Base-by-base conservation (phyloP, 441 rosid species). In the Pelargonium australe region DNA sequence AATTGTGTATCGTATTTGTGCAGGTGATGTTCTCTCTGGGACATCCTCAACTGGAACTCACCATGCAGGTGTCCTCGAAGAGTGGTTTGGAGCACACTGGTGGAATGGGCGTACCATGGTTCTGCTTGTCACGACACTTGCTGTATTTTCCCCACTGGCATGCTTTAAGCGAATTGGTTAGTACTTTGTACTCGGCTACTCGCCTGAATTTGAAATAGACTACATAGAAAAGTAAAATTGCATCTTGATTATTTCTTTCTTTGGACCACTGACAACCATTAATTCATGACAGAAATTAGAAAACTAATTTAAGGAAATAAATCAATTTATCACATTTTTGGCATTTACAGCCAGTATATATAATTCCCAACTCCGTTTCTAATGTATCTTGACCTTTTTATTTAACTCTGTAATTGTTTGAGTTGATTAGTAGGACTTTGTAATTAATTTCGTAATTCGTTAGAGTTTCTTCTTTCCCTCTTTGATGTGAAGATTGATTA, bases 11-110 rank as follows among this genome's bases (percentile, higher is more conserved):
- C 41, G 61, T 72, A 72, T 72, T 34, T 66, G 31, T 79, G 67
- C 68, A 95, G 99, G 99, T 75, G 99, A 95, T 80, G 99, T 92
- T 73, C 86, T 95, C 70, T 87, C 98, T 58, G 98, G 99, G 67
- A 95, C 86, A 76, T 78, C 87, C 13, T 81, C 92, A 0, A 81
- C 88, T 70, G 98, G 99, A 65, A 76, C 72, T 64, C 98, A 95
- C 76, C 97, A 92, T 81, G 80, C 82, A 1, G 99, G 99, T 70
- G 86, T 92, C 64, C 92, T 95, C 70, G 98, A 95, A 81, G 96
- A 91, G n/a, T 95, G 99, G 99, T 95, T 95, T 43, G 99, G 99
- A 72, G 85, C 77, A 65, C 95, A 90, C 65, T 95, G 93, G 98
- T 95, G 98, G 96, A 95, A 89, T 51, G 88, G 86, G 49, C 85